These are phyloP conservation scores for Barnettozyma salicaria DNA, from an alignment of 805 yeast genomes.

Conservation along the genomic window DNA sequence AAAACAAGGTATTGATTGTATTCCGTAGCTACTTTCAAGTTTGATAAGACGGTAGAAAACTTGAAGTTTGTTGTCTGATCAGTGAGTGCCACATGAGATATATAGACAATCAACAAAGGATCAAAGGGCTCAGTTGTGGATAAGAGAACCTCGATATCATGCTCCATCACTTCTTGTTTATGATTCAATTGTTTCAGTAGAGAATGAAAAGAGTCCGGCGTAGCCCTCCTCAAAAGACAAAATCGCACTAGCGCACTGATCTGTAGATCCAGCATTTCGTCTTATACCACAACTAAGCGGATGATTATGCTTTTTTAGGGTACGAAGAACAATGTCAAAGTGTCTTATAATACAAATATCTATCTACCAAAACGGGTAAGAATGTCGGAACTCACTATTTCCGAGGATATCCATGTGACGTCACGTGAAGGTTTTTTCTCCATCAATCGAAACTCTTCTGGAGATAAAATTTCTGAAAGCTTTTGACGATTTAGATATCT, in stretches of 20 bases:
- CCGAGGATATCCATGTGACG: too few species aligned
- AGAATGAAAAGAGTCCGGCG: conserved; percentile 15
- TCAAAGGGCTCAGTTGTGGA: conserved; percentile 10
- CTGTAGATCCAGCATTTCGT: conserved; percentile 1
- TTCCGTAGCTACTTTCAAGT: conserved; percentile 10
- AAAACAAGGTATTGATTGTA: conserved; percentile 19
- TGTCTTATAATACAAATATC: too few species aligned
- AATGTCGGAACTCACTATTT: too few species aligned
- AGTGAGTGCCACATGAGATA: conserved; percentile 5
- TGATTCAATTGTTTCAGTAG: conserved; percentile 22
- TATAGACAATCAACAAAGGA: conserved; percentile 20
- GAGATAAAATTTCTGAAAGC: too few species aligned
- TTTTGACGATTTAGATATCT: too few species aligned
- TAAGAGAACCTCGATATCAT: conserved; percentile 13
- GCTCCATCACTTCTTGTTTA: conserved; percentile 15
- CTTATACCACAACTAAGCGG: background rate
- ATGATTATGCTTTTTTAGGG: background rate
- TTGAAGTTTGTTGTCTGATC: conserved; percentile 13
- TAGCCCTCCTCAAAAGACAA: conserved; percentile 14
- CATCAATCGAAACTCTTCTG: too few species aligned
- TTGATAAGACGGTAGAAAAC: conserved; percentile 12
- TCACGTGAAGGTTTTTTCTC: too few species aligned
- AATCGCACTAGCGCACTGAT: conserved; percentile 14
- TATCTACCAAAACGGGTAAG: too few species aligned
- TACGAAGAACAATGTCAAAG: too few species aligned